Evolutionary conservation across 768 basidiomycete species (phyloP).

Genomic region (Naganishia friedmannii): DNA sequence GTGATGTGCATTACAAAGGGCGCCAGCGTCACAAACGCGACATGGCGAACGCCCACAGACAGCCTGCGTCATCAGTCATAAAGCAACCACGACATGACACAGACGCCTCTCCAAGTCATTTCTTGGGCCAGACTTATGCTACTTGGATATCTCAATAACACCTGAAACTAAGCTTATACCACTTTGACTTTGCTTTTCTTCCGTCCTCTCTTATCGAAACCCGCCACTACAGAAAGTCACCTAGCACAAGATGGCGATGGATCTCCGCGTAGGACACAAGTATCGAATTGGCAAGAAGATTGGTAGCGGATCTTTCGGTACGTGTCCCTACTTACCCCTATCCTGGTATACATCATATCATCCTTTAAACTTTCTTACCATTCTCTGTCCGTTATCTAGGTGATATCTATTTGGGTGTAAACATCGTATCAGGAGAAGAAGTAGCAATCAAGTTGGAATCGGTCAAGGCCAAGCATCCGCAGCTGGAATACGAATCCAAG

Average conservation of each 20-base stretch:
- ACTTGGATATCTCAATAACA: not conserved
- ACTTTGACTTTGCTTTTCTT: not conserved
- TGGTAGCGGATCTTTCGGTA: conserved; percentile 95
- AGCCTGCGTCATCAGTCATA: not conserved
- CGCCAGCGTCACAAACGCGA: not conserved
- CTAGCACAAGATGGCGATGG: conserved; percentile 31
- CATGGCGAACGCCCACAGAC: not conserved
- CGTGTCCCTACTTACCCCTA: conserved; percentile 26
- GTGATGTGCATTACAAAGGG: not conserved
- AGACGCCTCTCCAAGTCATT: not conserved
- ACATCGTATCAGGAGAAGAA: conserved; percentile 99
- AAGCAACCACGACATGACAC: not conserved
- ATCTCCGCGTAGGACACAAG: conserved; percentile 55
- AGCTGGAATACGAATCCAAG: conserved; percentile 84
- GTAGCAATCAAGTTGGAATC: conserved; percentile 99
- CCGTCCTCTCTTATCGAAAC: not conserved
- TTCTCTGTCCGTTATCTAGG: conserved; percentile 57
- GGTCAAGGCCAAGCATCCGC: conserved; percentile 99
- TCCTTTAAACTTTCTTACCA: conserved; percentile 24
- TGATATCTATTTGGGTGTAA: conserved; percentile 98
- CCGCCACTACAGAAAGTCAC: not conserved
- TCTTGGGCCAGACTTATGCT: not conserved
- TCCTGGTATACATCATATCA: conserved; percentile 43
- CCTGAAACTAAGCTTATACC: not conserved
- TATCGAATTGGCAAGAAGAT: conserved; percentile 99